Base-by-base conservation (phyloP, 2,329 filamentous ascomycete genomes). In the Monilinia laxa region DNA sequence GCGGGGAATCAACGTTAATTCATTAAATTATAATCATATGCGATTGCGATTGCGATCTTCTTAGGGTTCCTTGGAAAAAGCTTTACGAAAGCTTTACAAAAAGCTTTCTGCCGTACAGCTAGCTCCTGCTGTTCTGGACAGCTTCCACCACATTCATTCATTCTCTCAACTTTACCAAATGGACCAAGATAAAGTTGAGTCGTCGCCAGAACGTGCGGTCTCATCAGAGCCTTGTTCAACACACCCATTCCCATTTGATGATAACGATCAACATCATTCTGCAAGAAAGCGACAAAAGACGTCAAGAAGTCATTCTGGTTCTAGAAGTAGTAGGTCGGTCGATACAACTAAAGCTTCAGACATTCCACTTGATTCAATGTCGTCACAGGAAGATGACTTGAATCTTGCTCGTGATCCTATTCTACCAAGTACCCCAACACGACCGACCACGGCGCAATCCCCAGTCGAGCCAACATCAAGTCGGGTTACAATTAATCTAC, bases 201-300 rank as follows among this genome's bases (percentile, higher is more conserved):
- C 72, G 78, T 79, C 80, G 77, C 81, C 79, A 81, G 83, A 85
- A 79, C 83, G 84, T 78, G 83, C 84, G 75, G 80, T 81, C 78
- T 88, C 85, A 74, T 84, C 84, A 78, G 87, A 89, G 80, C 83
- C 85, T 76, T 82, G 82, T 77, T 84, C 85, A 73, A 86, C 83
- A 72, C 83, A 87, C 70, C 85, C 84, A 63, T 88, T 89, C 71
- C 87, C 87, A 52, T 89, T 88, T 76, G 82, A 87, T 78, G 85
- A 87, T 77, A 80, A 78, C 75, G 83, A 85, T 31, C 58, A 62
- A 38, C 67, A 70, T 6, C 28, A 3, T 54, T 71, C 74, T 45
- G 71, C 86, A 66, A 81, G 86, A 71, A 89, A 89, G 77, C 84
- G 87, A 63, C 85, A 84, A 70, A 83, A 86, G 71, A 87, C 85